Conservation (phyloP, 2,329 filamentous ascomycete genomes). For the Cytospora chrysosperma region DNA sequence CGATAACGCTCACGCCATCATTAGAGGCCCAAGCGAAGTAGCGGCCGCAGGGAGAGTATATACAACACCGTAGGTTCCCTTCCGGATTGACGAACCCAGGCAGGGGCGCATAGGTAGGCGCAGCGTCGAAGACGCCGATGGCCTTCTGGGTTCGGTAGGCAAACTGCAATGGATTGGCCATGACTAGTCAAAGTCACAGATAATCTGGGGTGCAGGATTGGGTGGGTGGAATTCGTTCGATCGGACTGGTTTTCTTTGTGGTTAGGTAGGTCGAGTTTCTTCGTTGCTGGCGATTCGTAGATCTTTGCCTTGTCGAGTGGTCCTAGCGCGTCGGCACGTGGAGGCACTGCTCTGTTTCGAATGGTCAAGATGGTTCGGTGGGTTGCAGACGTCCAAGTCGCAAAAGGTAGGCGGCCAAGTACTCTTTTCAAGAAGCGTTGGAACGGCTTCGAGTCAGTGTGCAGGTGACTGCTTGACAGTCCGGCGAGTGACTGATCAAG, state of each 20-base stretch:
- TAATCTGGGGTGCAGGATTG: constrained; percentile 32
- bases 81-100: constrained; percentile 83
- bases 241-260: constrained; percentile 19
- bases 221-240: constrained; percentile 12
- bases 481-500: not conserved
- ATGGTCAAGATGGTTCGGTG: not conserved
- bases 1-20: constrained; percentile 81
- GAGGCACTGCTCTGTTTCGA: not conserved
- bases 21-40: constrained; percentile 95
- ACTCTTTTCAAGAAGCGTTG: not conserved
- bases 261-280: not conserved
- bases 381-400: not conserved
- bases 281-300: constrained; percentile 4
- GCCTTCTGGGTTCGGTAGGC: constrained; percentile 96
- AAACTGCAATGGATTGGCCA: constrained; percentile 92
- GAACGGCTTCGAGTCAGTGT: not conserved
- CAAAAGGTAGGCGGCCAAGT: not conserved
- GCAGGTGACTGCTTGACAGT: not conserved
- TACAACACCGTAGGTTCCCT: constrained; percentile 91
- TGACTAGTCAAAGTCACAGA: constrained; percentile 90
- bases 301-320: constrained; percentile 6
- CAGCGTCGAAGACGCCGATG: constrained; percentile 90
- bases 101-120: constrained; percentile 79
- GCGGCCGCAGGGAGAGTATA: constrained; percentile 92
- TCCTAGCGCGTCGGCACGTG: not conserved